Evolutionary conservation across 805 yeast species (phyloP), one percentile per base, ranked within the genome.

Genomic region (Wickerhamomyces hampshirensis): DNA sequence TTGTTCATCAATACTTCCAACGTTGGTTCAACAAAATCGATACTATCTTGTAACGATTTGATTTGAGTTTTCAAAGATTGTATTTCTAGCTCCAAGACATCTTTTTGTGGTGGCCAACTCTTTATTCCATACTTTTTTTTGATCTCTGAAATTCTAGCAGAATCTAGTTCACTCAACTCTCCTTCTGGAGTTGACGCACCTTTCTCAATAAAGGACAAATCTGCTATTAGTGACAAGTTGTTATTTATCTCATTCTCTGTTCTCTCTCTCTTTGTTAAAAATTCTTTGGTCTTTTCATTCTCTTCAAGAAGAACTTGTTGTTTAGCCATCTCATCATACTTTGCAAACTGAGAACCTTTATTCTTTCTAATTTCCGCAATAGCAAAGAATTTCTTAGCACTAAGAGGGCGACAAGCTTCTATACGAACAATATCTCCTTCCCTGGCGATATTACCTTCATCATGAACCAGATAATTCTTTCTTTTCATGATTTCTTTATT

Each of bases 361-460:
- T 85, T 82, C 57, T 73, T 78, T 63, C 86, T 76, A 58, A 91
- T 85, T 56, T 91, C 97, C 3, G 97, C 96, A 40, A 91, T 78
- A 8, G 97, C 88, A 66, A 91, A 91, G 43, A 73, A 76, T 62
- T 91, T 91, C 41, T 80, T 70, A 13, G 89, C 75, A 13, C 95
- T 80, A 28, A 88, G 62, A 28, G 95, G 95, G 46, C 96, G 81
- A 26, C 88, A 82, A 24, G 86, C 75, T 61, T 91, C 95, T 39
- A 91, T 86, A 61, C 98, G 77, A 12, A 93, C 98, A 44, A 91
- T 68, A 65, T 91, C 98, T 30, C 98, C 98, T 59, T 88, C 96
- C 56, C 88, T 81, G 50, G 96, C 85, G 35, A 87, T 71, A 54
- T 85, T 80, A 19, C 85, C 87, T 65, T 91, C 96, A 59, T 91